These are phyloP conservation scores for Pulveroboletus frians DNA, from an alignment of 768 basidiomycete genomes.

Conservation along the genomic window DNA sequence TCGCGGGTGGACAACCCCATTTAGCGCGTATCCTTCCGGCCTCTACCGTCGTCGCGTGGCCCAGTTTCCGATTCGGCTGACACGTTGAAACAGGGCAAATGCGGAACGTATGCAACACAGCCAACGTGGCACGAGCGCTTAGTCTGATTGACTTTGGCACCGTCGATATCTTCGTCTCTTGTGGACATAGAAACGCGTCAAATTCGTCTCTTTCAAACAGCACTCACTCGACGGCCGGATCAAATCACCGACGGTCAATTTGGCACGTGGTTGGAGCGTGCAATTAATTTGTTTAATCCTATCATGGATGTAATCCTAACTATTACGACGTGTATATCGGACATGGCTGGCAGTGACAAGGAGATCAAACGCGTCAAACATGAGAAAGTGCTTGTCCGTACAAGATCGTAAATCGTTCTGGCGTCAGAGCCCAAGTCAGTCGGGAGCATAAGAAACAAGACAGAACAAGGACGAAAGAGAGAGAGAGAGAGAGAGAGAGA, in stretches of 20 bases:
- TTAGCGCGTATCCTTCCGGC: slow-evolving; percentile 1
- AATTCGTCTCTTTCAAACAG: slow-evolving; percentile 11
- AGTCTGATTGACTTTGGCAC: slow-evolving; percentile 21
- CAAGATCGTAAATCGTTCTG: slow-evolving; percentile 22
- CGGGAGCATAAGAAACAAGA: background rate
- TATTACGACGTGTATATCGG: slow-evolving; percentile 21
- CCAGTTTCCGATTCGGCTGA: slow-evolving; percentile 1
- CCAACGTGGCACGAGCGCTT: slow-evolving; percentile 18
- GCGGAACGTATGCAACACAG: slow-evolving; percentile 10
- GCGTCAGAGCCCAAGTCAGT: slow-evolving; percentile 7
- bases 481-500: background rate
- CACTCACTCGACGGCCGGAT: slow-evolving; percentile 12
- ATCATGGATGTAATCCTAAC: slow-evolving; percentile 17
- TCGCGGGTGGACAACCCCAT: slow-evolving; percentile 20
- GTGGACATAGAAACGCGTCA: slow-evolving; percentile 19
- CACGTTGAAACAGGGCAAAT: slow-evolving; percentile 23
- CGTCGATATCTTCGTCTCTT: slow-evolving; percentile 1
- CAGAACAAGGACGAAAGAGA: background rate
- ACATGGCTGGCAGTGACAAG: slow-evolving; percentile 17
- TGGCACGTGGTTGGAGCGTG: slow-evolving; percentile 6
- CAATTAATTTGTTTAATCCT: slow-evolving; percentile 11
- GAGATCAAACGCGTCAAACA: slow-evolving; percentile 6
- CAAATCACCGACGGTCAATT: slow-evolving; percentile 11
- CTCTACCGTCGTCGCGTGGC: slow-evolving; percentile 20
- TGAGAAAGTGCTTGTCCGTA: slow-evolving; percentile 20